Conservation (phyloP, 225 moss, liverwort and hornwort species). For the Asterella californica region DNA sequence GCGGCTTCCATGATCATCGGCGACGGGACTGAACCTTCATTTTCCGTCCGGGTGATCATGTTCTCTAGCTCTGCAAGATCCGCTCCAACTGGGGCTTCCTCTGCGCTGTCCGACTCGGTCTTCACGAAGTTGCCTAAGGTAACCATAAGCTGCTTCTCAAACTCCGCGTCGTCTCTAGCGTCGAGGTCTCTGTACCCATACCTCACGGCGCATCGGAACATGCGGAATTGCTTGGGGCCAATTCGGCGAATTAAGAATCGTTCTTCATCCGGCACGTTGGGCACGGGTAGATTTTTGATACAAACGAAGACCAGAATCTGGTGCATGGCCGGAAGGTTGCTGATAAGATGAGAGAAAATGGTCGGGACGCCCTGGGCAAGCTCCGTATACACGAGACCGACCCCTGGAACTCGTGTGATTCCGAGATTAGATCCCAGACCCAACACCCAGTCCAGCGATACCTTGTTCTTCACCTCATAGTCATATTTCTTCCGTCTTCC, state of each 20-base stretch:
- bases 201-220: constrained; percentile 85
- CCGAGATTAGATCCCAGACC: constrained; percentile 65
- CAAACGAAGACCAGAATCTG: constrained; percentile 70
- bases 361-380: constrained; percentile 72
- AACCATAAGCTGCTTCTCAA: constrained; percentile 53
- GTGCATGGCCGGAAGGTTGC: constrained; percentile 80
- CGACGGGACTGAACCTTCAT: neutral
- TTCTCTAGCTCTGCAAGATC: neutral
- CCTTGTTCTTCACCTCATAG: constrained; percentile 61
- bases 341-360: constrained; percentile 64
- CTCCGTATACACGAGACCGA: constrained; percentile 75
- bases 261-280: constrained; percentile 57
- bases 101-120: constrained; percentile 30
- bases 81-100: neutral
- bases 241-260: constrained; percentile 73
- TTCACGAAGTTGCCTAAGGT: constrained; percentile 37
- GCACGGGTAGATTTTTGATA: constrained; percentile 71
- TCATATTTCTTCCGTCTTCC: constrained; percentile 60
- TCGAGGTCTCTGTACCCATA: constrained; percentile 71
- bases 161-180: constrained; percentile 10
- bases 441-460: constrained; percentile 69
- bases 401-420: constrained; percentile 56
- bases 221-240: constrained; percentile 61
- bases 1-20: neutral
- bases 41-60: neutral